These are phyloP conservation scores for Hypoxylon sp. DNA, from an alignment of 2,329 filamentous ascomycete species.

Conservation along the genomic window DNA sequence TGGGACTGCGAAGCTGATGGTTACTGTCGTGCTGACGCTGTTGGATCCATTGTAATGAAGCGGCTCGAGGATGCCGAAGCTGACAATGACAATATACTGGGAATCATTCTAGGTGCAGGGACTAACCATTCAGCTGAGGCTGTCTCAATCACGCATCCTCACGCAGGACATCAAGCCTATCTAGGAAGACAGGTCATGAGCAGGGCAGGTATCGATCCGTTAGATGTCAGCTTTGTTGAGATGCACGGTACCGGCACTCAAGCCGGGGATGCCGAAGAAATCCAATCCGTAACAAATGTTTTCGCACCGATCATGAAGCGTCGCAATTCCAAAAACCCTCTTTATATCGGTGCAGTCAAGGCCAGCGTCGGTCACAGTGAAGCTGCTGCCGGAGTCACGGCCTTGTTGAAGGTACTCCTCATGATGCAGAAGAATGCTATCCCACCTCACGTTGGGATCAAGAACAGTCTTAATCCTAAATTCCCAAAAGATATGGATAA, in stretches of 20 bases:
- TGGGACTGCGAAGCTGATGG: constrained; percentile 64
- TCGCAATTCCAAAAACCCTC: constrained; percentile 58
- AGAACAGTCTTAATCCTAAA: constrained; percentile 58
- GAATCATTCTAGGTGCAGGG: constrained; percentile 63
- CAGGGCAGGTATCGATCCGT: constrained; percentile 68
- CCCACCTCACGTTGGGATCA: constrained; percentile 58
- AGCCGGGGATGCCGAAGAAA: constrained; percentile 77
- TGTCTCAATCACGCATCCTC: constrained; percentile 80
- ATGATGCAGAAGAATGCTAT: constrained; percentile 59
- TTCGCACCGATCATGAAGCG: constrained; percentile 65
- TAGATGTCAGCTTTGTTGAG: constrained; percentile 74
- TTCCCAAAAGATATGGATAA: constrained; percentile 60
- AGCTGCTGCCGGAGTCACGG: constrained; percentile 58
- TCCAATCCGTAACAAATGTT: constrained; percentile 71
- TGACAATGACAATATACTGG: constrained; percentile 61
- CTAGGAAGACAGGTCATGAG: constrained; percentile 69
- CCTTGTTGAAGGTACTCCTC: constrained; percentile 62
- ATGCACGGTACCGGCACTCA: constrained; percentile 81
- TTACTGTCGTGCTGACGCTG: constrained; percentile 56
- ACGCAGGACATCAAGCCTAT: constrained; percentile 73
- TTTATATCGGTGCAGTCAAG: constrained; percentile 65
- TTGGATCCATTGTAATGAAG: constrained; percentile 48
- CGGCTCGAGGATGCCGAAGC: constrained; percentile 56
- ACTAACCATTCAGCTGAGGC: constrained; percentile 82
- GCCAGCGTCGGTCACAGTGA: constrained; percentile 65